These are phyloP conservation scores for Fusarium sp. DNA, from an alignment of 2,329 filamentous ascomycete species.

Conservation along the genomic window DNA sequence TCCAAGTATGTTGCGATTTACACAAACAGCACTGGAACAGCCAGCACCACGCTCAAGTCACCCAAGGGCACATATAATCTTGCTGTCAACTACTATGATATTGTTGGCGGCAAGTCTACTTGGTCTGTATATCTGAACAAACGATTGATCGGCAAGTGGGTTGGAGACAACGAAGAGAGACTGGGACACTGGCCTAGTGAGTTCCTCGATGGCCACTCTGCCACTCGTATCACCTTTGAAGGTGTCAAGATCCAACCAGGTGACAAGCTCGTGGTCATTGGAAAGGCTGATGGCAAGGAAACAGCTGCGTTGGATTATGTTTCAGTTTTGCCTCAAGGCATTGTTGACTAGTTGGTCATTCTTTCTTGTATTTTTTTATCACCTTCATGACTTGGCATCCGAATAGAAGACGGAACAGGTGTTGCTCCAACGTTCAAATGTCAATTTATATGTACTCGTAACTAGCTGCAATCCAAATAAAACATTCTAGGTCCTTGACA, in stretches of 20 bases:
- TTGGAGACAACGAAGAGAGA: constrained; percentile 66
- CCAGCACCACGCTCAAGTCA: constrained; percentile 5
- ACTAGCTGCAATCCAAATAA: background rate
- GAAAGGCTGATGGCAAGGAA: constrained; percentile 68
- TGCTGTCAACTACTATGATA: constrained; percentile 74
- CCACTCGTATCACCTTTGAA: constrained; percentile 69
- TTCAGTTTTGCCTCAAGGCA: constrained; percentile 63
- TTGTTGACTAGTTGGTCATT: constrained; percentile 4
- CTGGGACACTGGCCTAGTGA: constrained; percentile 68
- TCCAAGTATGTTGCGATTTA: constrained; percentile 48
- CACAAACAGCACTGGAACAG: constrained; percentile 16
- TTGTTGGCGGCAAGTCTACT: constrained; percentile 65
- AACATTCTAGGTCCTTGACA: background rate
- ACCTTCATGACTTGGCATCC: background rate
- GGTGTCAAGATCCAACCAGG: constrained; percentile 61
- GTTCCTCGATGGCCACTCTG: constrained; percentile 73
- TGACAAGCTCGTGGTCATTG: constrained; percentile 64
- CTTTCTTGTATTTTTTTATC: background rate
- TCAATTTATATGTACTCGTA: background rate
- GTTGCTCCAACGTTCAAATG: background rate
- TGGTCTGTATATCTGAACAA: constrained; percentile 67
- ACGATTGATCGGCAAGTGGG: constrained; percentile 65
- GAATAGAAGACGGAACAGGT: background rate
- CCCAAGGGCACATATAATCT: constrained; percentile 65
- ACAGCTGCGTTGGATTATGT: constrained; percentile 75